Evolutionary conservation across 2,329 filamentous ascomycete species (phyloP).

Genomic region (Sporothrix brasiliensis): DNA sequence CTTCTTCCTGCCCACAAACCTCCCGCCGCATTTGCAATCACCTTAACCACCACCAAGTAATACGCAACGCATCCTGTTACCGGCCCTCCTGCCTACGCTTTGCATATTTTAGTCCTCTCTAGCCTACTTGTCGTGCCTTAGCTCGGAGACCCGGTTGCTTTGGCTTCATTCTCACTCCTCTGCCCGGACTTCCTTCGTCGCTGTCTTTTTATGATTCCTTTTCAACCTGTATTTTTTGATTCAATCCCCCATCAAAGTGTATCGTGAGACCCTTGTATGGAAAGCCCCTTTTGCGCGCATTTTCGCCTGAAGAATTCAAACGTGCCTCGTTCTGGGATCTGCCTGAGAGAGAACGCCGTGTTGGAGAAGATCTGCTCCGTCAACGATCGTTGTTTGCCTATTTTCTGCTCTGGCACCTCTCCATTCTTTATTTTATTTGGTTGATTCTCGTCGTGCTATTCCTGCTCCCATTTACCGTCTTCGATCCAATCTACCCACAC

Average conservation of each 20-base stretch:
- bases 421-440: background rate
- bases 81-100: conserved; percentile 22
- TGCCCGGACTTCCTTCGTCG: background rate
- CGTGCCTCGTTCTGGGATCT: background rate
- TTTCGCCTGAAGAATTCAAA: background rate
- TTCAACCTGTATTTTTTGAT: background rate
- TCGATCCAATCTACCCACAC: conserved; percentile 2
- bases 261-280: background rate
- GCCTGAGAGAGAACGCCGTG: background rate
- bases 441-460: background rate
- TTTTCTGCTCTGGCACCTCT: background rate
- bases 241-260: background rate
- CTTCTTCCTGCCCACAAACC: background rate
- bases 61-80: conserved; percentile 20
- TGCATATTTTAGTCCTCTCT: conserved; percentile 31
- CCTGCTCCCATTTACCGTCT: background rate
- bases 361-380: background rate
- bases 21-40: background rate
- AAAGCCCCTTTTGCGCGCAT: conserved; percentile 1
- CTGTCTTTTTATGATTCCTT: background rate
- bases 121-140: conserved; percentile 30
- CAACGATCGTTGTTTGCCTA: background rate
- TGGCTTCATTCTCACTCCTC: conserved; percentile 2
- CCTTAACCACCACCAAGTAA: background rate
- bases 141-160: conserved; percentile 23